A percentile compares a stretch with the other conserved stretches of the same genome.
Conservation (phyloP, 257 asterid genomes). For the Capsicum baccatum region DNA sequence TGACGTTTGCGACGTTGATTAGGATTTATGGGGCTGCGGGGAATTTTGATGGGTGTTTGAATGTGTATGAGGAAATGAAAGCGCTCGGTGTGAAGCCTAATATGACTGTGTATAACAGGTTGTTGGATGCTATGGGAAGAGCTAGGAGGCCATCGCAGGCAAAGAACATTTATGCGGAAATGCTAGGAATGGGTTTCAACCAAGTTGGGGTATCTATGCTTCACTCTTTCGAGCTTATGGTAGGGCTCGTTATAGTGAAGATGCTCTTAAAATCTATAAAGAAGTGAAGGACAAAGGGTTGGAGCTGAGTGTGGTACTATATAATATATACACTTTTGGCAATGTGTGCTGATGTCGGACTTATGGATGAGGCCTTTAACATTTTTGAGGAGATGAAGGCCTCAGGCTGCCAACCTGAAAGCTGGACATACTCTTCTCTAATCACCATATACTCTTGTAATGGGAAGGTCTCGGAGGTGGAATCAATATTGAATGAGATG, state of each 20-base stretch:
- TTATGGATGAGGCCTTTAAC: conserved; percentile 72
- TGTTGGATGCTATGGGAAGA: conserved; percentile 95
- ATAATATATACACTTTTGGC: conserved; percentile 65
- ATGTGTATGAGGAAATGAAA: conserved; percentile 93
- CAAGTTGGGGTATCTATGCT: conserved; percentile 80
- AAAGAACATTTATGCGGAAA: conserved; percentile 66
- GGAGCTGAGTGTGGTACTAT: conserved; percentile 64
- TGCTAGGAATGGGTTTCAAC: conserved; percentile 66
- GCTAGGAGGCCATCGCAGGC: conserved; percentile 98
- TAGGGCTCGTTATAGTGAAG: conserved; percentile 75
- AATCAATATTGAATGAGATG: conserved; percentile 71
- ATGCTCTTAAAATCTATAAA: conserved; percentile 68
- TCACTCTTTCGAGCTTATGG: conserved; percentile 74
- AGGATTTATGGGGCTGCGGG: conserved; percentile 68
- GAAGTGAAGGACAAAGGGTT: conserved; percentile 89
- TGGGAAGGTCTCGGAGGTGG: conserved; percentile 83
- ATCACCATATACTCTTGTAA: conserved; percentile 75
- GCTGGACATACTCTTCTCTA: conserved; percentile 80
- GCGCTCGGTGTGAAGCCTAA: conserved; percentile 68
- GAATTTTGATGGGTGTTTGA: conserved; percentile 91
- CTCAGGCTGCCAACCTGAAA: conserved; percentile 68
- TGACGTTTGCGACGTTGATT: conserved; percentile 71
- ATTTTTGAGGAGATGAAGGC: conserved; percentile 76
- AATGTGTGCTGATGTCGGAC: conserved; percentile 82
- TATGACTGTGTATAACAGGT: conserved; percentile 64